Conservation (phyloP, 257 asterid genomes). For the Leonotis leonurus region DNA sequence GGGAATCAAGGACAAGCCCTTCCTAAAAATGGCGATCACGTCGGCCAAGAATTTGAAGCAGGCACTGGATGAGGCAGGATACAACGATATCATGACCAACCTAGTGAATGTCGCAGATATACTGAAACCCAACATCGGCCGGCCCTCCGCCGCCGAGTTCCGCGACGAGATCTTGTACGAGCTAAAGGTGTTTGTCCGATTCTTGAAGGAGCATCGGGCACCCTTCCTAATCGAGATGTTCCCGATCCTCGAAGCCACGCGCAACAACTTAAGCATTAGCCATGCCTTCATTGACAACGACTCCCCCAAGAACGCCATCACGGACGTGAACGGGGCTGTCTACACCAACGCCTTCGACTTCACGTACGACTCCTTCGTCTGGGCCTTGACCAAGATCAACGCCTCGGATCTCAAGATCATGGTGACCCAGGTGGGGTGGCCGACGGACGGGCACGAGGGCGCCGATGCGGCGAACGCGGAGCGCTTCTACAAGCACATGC, state of each 20-base stretch:
- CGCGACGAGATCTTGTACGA: background rate
- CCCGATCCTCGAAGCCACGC: background rate
- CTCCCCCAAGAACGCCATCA: background rate
- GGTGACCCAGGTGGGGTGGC: conserved; percentile 36
- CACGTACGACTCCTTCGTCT: conserved; percentile 23
- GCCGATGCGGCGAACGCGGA: conserved; percentile 26
- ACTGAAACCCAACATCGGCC: background rate
- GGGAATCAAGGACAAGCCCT: background rate
- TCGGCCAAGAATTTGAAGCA: background rate
- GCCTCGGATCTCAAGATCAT: conserved; percentile 2
- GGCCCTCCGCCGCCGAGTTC: conserved; percentile 39
- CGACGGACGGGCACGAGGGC: conserved; percentile 33
- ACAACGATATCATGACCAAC: background rate
- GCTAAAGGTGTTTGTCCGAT: background rate
- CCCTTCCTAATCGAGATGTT: conserved; percentile 16
- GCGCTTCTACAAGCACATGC: conserved; percentile 22
- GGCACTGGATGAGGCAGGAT: background rate
- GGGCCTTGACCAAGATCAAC: conserved; percentile 28
- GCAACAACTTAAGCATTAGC: background rate
- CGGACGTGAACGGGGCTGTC: conserved; percentile 13
- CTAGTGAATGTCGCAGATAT: background rate
- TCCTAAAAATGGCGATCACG: background rate
- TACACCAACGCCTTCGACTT: conserved; percentile 33
- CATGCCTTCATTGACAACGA: conserved; percentile 32
- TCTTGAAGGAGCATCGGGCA: background rate